These are phyloP conservation scores for Colletotrichum sp. DNA, from an alignment of 2,329 filamentous ascomycete genomes.

Conservation along the genomic window DNA sequence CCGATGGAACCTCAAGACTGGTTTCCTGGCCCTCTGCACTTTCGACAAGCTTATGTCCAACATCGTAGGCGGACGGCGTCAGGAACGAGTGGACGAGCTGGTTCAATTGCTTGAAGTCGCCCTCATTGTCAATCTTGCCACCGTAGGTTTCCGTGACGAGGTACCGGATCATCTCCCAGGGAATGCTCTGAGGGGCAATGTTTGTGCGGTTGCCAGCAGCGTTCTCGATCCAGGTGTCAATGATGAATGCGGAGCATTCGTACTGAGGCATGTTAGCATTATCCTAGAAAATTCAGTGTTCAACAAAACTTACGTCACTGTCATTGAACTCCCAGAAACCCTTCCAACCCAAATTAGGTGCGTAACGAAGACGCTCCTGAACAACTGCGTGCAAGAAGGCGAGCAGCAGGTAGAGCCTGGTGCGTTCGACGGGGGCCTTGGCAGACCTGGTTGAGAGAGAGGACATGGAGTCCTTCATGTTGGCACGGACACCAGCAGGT, in stretches of 20 bases:
- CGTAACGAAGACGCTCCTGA: slow-evolving; percentile 93
- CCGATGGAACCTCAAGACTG: slow-evolving; percentile 75
- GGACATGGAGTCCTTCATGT: slow-evolving; percentile 97
- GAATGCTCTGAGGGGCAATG: slow-evolving; percentile 90
- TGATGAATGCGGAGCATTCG: slow-evolving; percentile 95
- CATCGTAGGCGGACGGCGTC: slow-evolving; percentile 88
- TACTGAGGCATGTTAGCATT: slow-evolving; percentile 61
- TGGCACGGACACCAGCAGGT: slow-evolving; percentile 92
- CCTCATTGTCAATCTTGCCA: slow-evolving; percentile 93
- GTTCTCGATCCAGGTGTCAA: slow-evolving; percentile 91
- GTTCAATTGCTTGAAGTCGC: slow-evolving; percentile 77
- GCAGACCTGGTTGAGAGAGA: slow-evolving; percentile 77
- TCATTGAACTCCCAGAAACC: slow-evolving; percentile 99
- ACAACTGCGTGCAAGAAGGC: slow-evolving; percentile 96
- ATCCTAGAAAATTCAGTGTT: background rate
- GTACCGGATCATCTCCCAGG: slow-evolving; percentile 94
- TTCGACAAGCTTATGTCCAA: slow-evolving; percentile 87
- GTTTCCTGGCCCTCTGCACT: slow-evolving; percentile 61
- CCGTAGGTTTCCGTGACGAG: slow-evolving; percentile 95
- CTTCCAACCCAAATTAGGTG: slow-evolving; percentile 94
- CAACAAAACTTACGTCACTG: slow-evolving; percentile 78
- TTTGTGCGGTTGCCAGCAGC: slow-evolving; percentile 88
- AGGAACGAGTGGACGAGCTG: slow-evolving; percentile 79
- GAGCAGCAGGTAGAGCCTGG: slow-evolving; percentile 86
- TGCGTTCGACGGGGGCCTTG: slow-evolving; percentile 89